These are phyloP conservation scores for Cenchrus americanus DNA, from an alignment of 176 grass and related monocot genomes.

Conservation along the genomic window DNA sequence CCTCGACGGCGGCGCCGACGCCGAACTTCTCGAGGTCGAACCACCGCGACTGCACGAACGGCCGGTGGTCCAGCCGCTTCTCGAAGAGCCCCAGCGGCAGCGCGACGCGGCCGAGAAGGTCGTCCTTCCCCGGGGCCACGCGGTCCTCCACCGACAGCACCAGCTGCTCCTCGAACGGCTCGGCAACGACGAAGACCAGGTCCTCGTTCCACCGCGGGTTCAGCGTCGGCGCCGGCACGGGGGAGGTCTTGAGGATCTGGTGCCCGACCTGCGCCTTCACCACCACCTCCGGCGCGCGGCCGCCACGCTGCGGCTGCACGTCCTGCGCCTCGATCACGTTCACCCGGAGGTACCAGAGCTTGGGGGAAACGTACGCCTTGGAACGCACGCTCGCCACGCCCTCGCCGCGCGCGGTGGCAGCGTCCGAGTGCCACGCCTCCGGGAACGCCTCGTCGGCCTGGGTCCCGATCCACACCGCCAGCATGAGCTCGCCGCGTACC, in stretches of 20 bases:
- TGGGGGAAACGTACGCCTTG: constrained; percentile 87
- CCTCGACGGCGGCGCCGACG: constrained; percentile 60
- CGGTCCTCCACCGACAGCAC: constrained; percentile 74
- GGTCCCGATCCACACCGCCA: constrained; percentile 89
- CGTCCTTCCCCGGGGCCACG: constrained; percentile 65
- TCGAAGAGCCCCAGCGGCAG: constrained; percentile 72
- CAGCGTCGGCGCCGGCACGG: constrained; percentile 35
- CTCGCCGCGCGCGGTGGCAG: constrained; percentile 65
- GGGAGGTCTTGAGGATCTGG: constrained; percentile 79
- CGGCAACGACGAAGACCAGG: constrained; percentile 88
- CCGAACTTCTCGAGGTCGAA: constrained; percentile 90
- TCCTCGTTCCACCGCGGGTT: constrained; percentile 96
- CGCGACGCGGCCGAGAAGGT: constrained; percentile 69
- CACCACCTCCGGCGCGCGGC: constrained; percentile 64
- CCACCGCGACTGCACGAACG: constrained; percentile 77
- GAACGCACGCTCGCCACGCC: constrained; percentile 68
- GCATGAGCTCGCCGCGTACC: constrained; percentile 82
- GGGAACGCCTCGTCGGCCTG: constrained; percentile 93
- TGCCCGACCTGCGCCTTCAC: constrained; percentile 85
- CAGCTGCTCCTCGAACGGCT: constrained; percentile 94
- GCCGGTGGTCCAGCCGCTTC: constrained; percentile 79
- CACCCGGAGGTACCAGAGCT: constrained; percentile 93
- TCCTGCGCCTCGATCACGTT: constrained; percentile 93
- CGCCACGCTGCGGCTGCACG: constrained; percentile 59
- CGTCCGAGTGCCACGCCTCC: constrained; percentile 94